Percentiles rank a stretch among this genome's conserved stretches.
These are phyloP conservation scores for Salvia rosmarinus DNA, from an alignment of 257 asterid species.

Conservation along the genomic window DNA sequence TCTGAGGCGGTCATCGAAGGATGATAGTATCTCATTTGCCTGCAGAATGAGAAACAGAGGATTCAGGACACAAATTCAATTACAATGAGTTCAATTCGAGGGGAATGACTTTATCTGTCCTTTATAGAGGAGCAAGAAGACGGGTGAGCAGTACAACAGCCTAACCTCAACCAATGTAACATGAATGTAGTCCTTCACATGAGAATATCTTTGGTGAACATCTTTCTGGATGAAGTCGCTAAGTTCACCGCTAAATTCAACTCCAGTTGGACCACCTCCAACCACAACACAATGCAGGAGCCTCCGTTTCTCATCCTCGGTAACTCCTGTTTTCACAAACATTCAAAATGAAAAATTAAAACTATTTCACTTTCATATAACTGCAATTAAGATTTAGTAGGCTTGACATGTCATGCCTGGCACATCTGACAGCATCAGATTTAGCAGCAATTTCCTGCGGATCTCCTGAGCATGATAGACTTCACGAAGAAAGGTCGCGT, in stretches of 20 bases:
- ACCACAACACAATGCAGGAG: conserved; percentile 95
- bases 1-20: conserved; percentile 93
- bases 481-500: conserved; percentile 92
- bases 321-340: conserved; percentile 57
- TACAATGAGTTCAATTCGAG: conserved; percentile 18
- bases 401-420: conserved; percentile 60
- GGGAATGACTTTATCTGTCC: conserved; percentile 7
- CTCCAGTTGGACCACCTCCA: conserved; percentile 99
- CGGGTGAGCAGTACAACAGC: conserved; percentile 21
- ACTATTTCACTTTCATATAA: not conserved
- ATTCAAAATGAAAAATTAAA: conserved; percentile 6
- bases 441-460: conserved; percentile 81
- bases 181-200: conserved; percentile 85
- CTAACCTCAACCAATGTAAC: conserved; percentile 94
- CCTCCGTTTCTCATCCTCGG: conserved; percentile 84
- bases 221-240: conserved; percentile 91
- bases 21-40: conserved; percentile 95
- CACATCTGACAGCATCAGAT: conserved; percentile 90
- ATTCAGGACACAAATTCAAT: conserved; percentile 25
- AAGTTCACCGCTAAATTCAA: conserved; percentile 96
- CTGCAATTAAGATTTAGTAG: conserved; percentile 14
- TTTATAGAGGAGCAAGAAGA: conserved; percentile 18
- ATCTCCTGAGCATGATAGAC: conserved; percentile 98
- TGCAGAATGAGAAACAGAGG: conserved; percentile 40
- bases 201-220: conserved; percentile 84